Evolutionary conservation across 768 basidiomycete species (phyloP).

Genomic region (Suillus occidentalis): DNA sequence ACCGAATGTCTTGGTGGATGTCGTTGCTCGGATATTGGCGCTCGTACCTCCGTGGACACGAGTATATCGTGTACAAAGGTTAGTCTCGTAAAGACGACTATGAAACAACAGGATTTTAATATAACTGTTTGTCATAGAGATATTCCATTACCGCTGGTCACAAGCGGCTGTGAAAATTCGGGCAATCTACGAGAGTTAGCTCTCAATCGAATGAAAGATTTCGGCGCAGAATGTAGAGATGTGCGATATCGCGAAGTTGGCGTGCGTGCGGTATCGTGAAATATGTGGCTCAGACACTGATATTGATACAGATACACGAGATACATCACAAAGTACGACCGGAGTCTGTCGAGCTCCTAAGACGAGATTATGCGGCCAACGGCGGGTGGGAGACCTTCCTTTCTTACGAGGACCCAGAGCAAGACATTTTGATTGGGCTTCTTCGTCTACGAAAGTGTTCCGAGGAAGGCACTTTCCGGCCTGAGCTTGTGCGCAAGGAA

Average conservation of each 20-base stretch:
- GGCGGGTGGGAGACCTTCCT: conserved; percentile 99
- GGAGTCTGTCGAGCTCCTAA: conserved; percentile 90
- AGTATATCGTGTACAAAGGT: conserved; percentile 97
- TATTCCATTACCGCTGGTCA: conserved; percentile 94
- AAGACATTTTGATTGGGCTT: conserved; percentile 93
- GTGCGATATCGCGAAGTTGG: conserved; percentile 98
- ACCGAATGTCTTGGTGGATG: conserved; percentile 96
- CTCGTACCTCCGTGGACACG: conserved; percentile 98
- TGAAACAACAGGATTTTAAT: conserved; percentile 1
- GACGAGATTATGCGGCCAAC: conserved; percentile 95
- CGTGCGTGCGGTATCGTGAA: conserved; percentile 46
- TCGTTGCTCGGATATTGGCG: conserved; percentile 93
- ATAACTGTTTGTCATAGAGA: conserved; percentile 52
- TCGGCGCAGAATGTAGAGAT: conserved; percentile 96
- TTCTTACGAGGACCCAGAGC: conserved; percentile 97
- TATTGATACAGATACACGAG: conserved; percentile 77
- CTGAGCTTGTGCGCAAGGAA: conserved; percentile 76
- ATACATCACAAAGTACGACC: conserved; percentile 98
- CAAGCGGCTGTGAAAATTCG: conserved; percentile 96
- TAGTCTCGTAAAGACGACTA: conserved; percentile 17
- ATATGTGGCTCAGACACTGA: conserved; percentile 8
- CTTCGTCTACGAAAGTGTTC: conserved; percentile 93
- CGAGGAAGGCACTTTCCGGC: conserved; percentile 94
- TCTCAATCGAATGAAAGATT: conserved; percentile 97
- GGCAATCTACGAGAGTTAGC: conserved; percentile 97